Evolutionary conservation across 2,329 filamentous ascomycete genomes (phyloP), one percentile per base, ranked within the genome.

Genomic region (Fusarium sororula): DNA sequence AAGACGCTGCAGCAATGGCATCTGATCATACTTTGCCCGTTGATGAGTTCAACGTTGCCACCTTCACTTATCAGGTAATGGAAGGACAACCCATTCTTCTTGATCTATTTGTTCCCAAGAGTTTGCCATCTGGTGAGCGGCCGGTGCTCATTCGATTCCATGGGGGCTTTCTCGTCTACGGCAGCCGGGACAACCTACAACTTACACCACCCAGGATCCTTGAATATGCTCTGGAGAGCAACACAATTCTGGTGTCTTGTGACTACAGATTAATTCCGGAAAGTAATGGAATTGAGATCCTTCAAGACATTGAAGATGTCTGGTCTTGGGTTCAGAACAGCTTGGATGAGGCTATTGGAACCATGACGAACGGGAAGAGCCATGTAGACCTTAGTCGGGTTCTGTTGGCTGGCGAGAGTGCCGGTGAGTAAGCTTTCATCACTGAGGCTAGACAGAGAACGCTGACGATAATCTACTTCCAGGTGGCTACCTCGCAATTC

Each of bases 391-490:
- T 53, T 0, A 0, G 3, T 1, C 15, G 7, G 11, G 48, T 37
- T 0, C 2, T 53, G 12, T 0, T 53, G 0, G 12, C 48, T 5
- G 48, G 48, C 3, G 48, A 53, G 8, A 53, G 30, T 53, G 48
- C 48, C 1, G 48, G 30, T 7, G 4, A 26, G 30, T 15, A 7
- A 1, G 0, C 3, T 3, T 1, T 22, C 8, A 7, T 51, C 2
- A 6, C 9, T 2, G 22, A 1, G 12, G 2, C 5, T 4, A 2
- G 5, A 22, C 18, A 15, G 0, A 7, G 2, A 14, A 7, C 5
- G 8, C 18, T 47, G 6, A 47, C 18, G 7, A 28, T 7, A 3
- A 12, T 28, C 5, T 20, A 3, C 2, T 22, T 22, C 5, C 0
- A 47, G 44, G 44, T 15, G 44, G 44, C 12, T 53, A 37, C n/a